These are phyloP conservation scores for Aspergillus haitiensis DNA, from an alignment of 495 filamentous ascomycete genomes.

Conservation along the genomic window DNA sequence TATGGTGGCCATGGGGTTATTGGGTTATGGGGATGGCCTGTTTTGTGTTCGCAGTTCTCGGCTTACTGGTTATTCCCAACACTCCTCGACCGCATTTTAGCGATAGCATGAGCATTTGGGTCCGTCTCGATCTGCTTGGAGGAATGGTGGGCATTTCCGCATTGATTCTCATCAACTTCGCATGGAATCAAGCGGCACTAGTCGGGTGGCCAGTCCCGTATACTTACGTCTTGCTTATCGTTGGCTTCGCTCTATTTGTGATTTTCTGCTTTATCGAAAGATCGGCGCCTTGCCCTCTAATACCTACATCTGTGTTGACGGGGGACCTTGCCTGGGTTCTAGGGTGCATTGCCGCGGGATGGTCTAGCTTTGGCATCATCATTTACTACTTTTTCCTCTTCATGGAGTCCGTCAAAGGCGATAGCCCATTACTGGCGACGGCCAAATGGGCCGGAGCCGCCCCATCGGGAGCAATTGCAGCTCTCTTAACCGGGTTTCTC, in stretches of 20 bases:
- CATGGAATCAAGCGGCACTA: slow-evolving; percentile 61
- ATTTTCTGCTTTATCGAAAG: slow-evolving; percentile 55
- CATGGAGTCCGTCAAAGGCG: slow-evolving; percentile 47
- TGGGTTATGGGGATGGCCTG: slow-evolving; percentile 57
- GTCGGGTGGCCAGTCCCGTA: slow-evolving; percentile 59
- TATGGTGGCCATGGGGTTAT: slow-evolving; percentile 65
- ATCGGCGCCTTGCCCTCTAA: slow-evolving; percentile 48
- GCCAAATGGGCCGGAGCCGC: slow-evolving; percentile 48
- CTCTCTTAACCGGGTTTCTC: slow-evolving; percentile 49
- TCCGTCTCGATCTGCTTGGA: slow-evolving; percentile 51
- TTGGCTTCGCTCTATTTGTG: slow-evolving; percentile 51
- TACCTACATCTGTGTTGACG: slow-evolving; percentile 53
- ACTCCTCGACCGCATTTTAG: slow-evolving; percentile 25
- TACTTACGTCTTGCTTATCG: slow-evolving; percentile 54
- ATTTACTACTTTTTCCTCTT: slow-evolving; percentile 60
- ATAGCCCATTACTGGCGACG: slow-evolving; percentile 47
- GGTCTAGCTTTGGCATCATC: slow-evolving; percentile 63
- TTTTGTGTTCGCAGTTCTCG: slow-evolving; percentile 40
- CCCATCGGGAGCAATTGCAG: slow-evolving; percentile 49
- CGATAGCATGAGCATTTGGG: slow-evolving; percentile 22
- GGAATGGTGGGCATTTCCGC: slow-evolving; percentile 51
- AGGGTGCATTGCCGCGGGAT: slow-evolving; percentile 55
- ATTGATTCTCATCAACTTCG: slow-evolving; percentile 60
- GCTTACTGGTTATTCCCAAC: slow-evolving; percentile 50
- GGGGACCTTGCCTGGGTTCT: slow-evolving; percentile 55